Conservation (phyloP, 1,284 basidiomycete species). For the Microbotryomycetes sp. region DNA sequence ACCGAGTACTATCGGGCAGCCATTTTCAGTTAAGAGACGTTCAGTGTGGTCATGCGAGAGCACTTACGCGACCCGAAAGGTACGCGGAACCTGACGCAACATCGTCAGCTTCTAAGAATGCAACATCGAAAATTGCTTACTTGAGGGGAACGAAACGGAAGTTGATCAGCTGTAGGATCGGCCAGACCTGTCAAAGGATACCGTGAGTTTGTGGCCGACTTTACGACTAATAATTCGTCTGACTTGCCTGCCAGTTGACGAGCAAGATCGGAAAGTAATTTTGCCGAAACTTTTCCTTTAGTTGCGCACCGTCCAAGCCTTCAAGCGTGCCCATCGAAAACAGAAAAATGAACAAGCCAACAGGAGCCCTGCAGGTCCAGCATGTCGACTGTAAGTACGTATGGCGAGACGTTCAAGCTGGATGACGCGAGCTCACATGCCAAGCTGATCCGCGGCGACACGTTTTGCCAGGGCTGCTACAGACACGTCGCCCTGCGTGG, state of each 20-base stretch:
- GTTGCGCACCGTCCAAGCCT: constrained; percentile 22
- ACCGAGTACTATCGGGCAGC: background rate
- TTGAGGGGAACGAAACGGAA: constrained; percentile 26
- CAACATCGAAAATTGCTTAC: background rate
- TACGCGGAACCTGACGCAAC: constrained; percentile 7
- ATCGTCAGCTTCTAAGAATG: background rate
- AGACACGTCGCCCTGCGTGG: background rate
- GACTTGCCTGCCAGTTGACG: constrained; percentile 29
- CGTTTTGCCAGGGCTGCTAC: constrained; percentile 17
- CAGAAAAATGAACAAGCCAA: constrained; percentile 30
- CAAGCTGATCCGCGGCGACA: constrained; percentile 31
- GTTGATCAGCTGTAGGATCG: constrained; percentile 29
- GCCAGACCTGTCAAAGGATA: constrained; percentile 19
- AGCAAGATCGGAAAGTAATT: constrained; percentile 25
- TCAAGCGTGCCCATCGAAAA: constrained; percentile 29
- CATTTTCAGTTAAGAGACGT: background rate
- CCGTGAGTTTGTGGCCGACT: background rate
- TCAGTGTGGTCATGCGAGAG: background rate
- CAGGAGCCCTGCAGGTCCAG: constrained; percentile 16
- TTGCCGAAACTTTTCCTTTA: constrained; percentile 14
- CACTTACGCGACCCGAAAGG: constrained; percentile 23
- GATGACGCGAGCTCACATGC: constrained; percentile 18
- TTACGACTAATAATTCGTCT: no score
- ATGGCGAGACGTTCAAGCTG: background rate
- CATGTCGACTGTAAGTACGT: background rate